phyloP scores from a whole-genome alignment of 495 filamentous ascomycete species.

The Aspergillus olivimuriae region DNA sequence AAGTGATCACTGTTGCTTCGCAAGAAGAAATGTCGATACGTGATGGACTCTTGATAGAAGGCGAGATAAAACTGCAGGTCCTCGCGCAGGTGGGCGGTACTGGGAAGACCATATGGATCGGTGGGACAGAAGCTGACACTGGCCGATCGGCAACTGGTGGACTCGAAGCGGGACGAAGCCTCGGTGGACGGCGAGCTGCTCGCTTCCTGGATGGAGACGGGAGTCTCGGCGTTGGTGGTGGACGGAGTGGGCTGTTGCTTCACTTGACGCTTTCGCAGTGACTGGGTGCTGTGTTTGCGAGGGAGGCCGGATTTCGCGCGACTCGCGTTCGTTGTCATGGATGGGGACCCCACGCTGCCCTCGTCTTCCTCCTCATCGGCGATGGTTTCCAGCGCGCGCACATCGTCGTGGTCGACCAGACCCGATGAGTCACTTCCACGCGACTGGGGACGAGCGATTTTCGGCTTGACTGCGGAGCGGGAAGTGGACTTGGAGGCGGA shows the following conservation, averaged over 20 bases:
- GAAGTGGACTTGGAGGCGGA: constrained; percentile 28
- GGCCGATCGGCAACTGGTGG: constrained; percentile 27
- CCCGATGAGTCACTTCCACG: constrained; percentile 46
- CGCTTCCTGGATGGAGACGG: constrained; percentile 29
- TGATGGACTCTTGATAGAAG: constrained; percentile 70
- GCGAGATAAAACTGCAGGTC: constrained; percentile 74
- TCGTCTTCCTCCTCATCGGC: constrained; percentile 55
- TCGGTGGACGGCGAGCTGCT: constrained; percentile 43
- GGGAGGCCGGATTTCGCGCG: constrained; percentile 16
- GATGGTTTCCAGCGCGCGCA: constrained; percentile 52
- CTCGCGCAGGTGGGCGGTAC: constrained; percentile 44
- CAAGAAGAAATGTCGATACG: constrained; percentile 73
- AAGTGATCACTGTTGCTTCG: constrained; percentile 62
- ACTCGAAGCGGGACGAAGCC: constrained; percentile 26
- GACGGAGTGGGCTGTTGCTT: constrained; percentile 27
- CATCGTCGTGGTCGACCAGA: constrained; percentile 37
- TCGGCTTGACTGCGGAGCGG: constrained; percentile 38
- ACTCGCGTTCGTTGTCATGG: too few species aligned
- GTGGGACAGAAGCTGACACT: constrained; percentile 24
- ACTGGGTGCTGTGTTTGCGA: constrained; percentile 32
- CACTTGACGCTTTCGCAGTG: constrained; percentile 34
- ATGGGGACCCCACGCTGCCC: constrained; percentile 22
- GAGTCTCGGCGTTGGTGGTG: constrained; percentile 27
- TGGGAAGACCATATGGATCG: constrained; percentile 18
- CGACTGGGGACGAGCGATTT: constrained; percentile 36